Conservation (phyloP, 2,329 filamentous ascomycete genomes). For the Annulohypoxylon truncatum region DNA sequence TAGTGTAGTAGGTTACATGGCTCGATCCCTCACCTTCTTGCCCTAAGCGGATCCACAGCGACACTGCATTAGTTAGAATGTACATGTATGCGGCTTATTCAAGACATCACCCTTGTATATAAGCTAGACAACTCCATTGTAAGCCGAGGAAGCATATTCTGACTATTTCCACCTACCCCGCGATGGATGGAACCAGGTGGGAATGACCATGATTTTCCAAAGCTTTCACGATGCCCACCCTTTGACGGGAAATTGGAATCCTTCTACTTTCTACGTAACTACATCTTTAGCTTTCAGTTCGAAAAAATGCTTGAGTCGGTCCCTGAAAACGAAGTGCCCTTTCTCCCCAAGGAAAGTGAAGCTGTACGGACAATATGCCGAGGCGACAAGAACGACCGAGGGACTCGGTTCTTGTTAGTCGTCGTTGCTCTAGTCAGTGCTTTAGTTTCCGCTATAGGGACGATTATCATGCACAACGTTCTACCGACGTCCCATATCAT, state of each 20-base stretch:
- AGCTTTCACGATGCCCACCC: background rate
- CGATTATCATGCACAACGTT: background rate
- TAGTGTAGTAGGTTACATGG: background rate
- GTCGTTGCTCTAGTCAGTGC: background rate
- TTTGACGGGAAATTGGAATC: background rate
- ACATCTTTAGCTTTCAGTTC: background rate
- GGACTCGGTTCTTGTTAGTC: background rate
- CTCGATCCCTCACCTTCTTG: background rate
- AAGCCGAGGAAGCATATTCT: background rate
- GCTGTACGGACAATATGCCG: background rate
- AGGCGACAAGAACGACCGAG: background rate
- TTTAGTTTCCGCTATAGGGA: background rate
- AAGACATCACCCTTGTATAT: background rate
- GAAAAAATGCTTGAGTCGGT: background rate
- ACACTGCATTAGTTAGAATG: background rate
- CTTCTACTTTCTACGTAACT: background rate
- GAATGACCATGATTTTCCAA: background rate
- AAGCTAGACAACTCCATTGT: background rate
- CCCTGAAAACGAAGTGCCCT: slow-evolving; percentile 1
- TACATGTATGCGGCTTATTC: background rate
- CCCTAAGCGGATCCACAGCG: background rate
- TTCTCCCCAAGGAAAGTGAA: background rate
- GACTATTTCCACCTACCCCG: background rate
- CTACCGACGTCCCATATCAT: background rate
- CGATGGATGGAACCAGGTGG: background rate